A percentile compares a stretch with the other conserved stretches of the same genome.
These are phyloP conservation scores for Boletus subparvulus DNA, from an alignment of 768 basidiomycete genomes.

Conservation along the genomic window DNA sequence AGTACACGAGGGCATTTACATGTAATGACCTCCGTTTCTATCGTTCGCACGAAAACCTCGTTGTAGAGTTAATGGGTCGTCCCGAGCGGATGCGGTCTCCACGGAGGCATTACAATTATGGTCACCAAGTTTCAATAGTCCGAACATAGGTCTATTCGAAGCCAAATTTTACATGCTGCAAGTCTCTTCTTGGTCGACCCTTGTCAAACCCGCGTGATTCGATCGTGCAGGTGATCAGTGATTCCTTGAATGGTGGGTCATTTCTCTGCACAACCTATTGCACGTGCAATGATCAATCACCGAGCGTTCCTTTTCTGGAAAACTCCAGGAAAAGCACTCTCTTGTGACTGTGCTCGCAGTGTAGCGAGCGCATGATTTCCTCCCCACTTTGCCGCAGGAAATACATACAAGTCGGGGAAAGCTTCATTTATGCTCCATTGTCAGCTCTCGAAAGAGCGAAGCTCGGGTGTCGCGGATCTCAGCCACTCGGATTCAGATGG, in stretches of 20 bases:
- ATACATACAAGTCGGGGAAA: not conserved
- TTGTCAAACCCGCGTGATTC: not conserved
- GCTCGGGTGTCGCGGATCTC: not conserved
- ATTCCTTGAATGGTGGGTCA: not conserved
- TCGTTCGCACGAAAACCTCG: not conserved
- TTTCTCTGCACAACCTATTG: not conserved
- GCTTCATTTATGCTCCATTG: not conserved
- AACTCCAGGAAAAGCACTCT: too few relatives aligned
- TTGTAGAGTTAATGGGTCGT: not conserved
- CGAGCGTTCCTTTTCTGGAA: not conserved
- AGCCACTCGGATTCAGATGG: not conserved
- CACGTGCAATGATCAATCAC: not conserved
- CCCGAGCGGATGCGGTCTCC: not conserved
- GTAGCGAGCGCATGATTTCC: not conserved
- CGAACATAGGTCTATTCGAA: constrained; percentile 3
- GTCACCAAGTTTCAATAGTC: not conserved
- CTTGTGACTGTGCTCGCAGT: not conserved
- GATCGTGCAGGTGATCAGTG: constrained; percentile 1
- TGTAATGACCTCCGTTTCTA: not conserved
- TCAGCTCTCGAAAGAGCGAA: not conserved
- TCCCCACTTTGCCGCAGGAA: not conserved
- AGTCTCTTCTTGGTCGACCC: not conserved
- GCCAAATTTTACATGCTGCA: not conserved
- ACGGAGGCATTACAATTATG: not conserved
- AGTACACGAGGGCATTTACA: not conserved